Evolutionary conservation across 108 stramenopile genomes (phyloP).

Genomic region (Nannochloropsis oceanica): DNA sequence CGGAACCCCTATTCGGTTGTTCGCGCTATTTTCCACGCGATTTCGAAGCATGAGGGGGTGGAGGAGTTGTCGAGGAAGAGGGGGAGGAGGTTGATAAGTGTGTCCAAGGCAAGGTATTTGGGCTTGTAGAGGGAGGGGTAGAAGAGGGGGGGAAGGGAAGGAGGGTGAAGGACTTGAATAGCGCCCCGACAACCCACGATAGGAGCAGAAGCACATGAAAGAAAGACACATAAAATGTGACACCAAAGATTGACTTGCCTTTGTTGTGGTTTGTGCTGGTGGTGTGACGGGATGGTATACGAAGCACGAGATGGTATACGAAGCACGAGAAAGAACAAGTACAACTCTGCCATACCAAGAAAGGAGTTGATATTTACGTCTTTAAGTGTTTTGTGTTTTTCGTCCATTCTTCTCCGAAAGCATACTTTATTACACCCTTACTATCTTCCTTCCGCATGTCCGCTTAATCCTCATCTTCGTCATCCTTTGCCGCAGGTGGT

Average conservation of each 20-base stretch:
- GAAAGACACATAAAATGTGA: too few species aligned
- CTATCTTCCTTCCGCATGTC: not conserved
- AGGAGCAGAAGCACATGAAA: too few species aligned
- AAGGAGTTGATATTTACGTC: too few species aligned
- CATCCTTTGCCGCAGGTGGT: constrained; percentile 36
- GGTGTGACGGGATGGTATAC: too few species aligned
- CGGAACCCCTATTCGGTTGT: constrained; percentile 31
- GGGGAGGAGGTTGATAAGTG: constrained; percentile 26
- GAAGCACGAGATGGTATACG: too few species aligned
- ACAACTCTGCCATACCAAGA: too few species aligned
- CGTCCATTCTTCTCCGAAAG: not conserved
- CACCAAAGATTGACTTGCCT: too few species aligned
- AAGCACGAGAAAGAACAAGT: too few species aligned
- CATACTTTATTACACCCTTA: too few species aligned
- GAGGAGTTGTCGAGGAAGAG: constrained; percentile 30
- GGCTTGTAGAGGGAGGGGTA: not conserved
- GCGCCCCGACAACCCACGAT: too few species aligned
- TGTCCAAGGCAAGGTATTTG: not conserved
- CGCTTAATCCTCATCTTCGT: constrained; percentile 19
- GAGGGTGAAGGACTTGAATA: too few species aligned
- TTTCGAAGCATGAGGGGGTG: constrained; percentile 32
- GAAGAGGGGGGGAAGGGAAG: not conserved
- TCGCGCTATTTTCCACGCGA: constrained; percentile 30
- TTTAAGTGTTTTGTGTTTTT: not conserved
- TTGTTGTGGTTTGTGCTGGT: too few species aligned